phyloP scores from a whole-genome alignment of 2,329 filamentous ascomycete genomes.

The Claviceps sp. region DNA sequence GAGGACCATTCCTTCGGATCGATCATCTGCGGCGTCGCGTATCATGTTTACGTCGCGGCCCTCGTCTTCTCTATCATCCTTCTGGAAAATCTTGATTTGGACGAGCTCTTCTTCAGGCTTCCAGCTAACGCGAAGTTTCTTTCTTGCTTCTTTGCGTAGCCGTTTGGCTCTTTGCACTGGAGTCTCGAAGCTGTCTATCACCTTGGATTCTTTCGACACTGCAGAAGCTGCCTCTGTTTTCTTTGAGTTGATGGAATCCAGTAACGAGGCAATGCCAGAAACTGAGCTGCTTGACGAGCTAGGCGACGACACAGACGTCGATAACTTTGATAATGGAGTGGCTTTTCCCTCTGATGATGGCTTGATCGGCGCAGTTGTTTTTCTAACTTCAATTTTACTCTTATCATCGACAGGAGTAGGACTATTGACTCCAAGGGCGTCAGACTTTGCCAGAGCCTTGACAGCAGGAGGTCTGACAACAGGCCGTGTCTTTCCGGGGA shows the following conservation, averaged over 20 bases:
- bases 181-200: slow-evolving; percentile 46
- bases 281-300: slow-evolving; percentile 16
- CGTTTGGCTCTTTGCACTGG: slow-evolving; percentile 54
- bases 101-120: slow-evolving; percentile 54
- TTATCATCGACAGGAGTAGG: slow-evolving; percentile 18
- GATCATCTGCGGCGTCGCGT: slow-evolving; percentile 59
- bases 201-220: slow-evolving; percentile 37
- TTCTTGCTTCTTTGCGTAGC: slow-evolving; percentile 57
- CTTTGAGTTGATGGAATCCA: slow-evolving; percentile 35
- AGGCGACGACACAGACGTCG: slow-evolving; percentile 4
- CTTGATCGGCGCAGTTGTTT: slow-evolving; percentile 10
- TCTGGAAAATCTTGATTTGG: slow-evolving; percentile 55
- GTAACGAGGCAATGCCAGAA: slow-evolving; percentile 40
- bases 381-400: slow-evolving; percentile 17
- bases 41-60: slow-evolving; percentile 55
- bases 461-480: slow-evolving; percentile 25
- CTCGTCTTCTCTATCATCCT: slow-evolving; percentile 58
- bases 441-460: slow-evolving; percentile 28
- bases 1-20: slow-evolving; percentile 57
- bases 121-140: slow-evolving; percentile 58
- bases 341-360: slow-evolving; percentile 16
- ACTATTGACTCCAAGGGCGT: slow-evolving; percentile 14
- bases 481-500: slow-evolving; percentile 36
- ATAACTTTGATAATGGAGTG: not conserved
- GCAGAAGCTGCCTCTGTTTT: slow-evolving; percentile 26